These are phyloP conservation scores for Ophiosphaerella narmari DNA, from an alignment of 2,329 filamentous ascomycete genomes.

Conservation along the genomic window DNA sequence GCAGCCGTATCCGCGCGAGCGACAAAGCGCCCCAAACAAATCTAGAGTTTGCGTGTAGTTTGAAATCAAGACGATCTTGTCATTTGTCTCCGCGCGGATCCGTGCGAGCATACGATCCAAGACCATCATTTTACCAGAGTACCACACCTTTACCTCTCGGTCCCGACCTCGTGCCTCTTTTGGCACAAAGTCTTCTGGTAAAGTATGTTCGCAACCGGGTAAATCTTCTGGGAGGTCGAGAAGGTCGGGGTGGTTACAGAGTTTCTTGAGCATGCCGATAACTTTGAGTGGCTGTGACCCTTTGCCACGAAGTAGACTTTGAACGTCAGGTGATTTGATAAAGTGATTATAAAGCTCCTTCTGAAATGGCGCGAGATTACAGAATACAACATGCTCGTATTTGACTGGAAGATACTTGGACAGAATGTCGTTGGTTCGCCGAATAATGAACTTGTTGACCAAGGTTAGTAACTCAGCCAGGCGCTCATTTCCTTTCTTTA, in stretches of 20 bases:
- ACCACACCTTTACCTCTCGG: slow-evolving; percentile 91
- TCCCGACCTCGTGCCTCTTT: slow-evolving; percentile 88
- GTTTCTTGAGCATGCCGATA: slow-evolving; percentile 94
- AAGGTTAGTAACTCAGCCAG: slow-evolving; percentile 78
- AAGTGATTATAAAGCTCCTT: slow-evolving; percentile 95
- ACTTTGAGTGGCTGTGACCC: slow-evolving; percentile 95
- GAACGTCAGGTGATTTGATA: slow-evolving; percentile 92
- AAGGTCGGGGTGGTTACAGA: slow-evolving; percentile 97
- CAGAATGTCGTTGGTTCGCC: slow-evolving; percentile 94
- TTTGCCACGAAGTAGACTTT: slow-evolving; percentile 87
- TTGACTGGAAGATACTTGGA: slow-evolving; percentile 98
- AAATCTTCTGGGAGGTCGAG: slow-evolving; percentile 82
- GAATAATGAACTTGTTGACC: slow-evolving; percentile 98
- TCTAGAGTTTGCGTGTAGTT: slow-evolving; percentile 98
- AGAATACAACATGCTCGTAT: slow-evolving; percentile 99
- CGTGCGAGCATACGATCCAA: slow-evolving; percentile 97
- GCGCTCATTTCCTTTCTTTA: slow-evolving; percentile 80
- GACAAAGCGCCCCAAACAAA: slow-evolving; percentile 89
- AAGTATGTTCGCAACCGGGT: slow-evolving; percentile 80
- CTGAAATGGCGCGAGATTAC: slow-evolving; percentile 91
- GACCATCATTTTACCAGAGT: slow-evolving; percentile 97
- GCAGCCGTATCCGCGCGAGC: slow-evolving; percentile 79
- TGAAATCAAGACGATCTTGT: slow-evolving; percentile 98
- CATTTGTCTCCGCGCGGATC: slow-evolving; percentile 93
- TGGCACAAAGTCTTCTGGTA: slow-evolving; percentile 84